phyloP scores from a whole-genome alignment of 768 basidiomycete species.

The Agrocybe pediades region DNA sequence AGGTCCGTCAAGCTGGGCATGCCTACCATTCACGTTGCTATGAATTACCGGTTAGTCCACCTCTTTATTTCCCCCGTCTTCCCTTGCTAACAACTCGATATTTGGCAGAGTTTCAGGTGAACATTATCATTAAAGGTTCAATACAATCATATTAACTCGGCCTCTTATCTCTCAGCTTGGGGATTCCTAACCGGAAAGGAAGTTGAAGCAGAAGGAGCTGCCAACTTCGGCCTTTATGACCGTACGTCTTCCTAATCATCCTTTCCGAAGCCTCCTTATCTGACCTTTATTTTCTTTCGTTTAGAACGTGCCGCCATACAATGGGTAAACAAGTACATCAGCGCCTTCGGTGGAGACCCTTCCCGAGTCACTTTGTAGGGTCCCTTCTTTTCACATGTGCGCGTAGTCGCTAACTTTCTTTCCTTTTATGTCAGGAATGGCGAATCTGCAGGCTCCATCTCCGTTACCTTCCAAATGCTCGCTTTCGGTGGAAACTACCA shows the following conservation, averaged over 20 bases:
- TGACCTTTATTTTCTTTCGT: not conserved
- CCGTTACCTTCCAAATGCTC: conserved; percentile 43
- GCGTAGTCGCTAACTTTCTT: not conserved
- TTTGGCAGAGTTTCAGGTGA: not conserved
- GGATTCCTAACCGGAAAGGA: conserved; percentile 12
- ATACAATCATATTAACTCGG: not conserved
- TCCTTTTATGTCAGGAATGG: conserved; percentile 38
- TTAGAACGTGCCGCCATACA: conserved; percentile 45
- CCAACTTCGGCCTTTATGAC: conserved; percentile 11
- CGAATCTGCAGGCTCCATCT: conserved; percentile 56
- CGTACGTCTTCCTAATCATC: not conserved
- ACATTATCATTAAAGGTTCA: not conserved
- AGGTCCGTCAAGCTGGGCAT: conserved; percentile 12
- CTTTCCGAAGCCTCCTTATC: no score
- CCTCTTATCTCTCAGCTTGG: not conserved
- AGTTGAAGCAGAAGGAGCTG: conserved; percentile 8
- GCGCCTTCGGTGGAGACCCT: conserved; percentile 54
- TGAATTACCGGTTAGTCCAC: conserved; percentile 10
- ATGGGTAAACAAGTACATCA: conserved; percentile 56
- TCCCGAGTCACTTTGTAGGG: conserved; percentile 40
- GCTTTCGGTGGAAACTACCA: conserved; percentile 37
- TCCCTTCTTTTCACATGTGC: not conserved
- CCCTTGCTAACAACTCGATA: no score
- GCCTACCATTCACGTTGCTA: conserved; percentile 13
- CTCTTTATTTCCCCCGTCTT: not conserved